These are phyloP conservation scores for Sabuloglossum arenarium DNA, from an alignment of 495 filamentous ascomycete genomes.

Conservation along the genomic window DNA sequence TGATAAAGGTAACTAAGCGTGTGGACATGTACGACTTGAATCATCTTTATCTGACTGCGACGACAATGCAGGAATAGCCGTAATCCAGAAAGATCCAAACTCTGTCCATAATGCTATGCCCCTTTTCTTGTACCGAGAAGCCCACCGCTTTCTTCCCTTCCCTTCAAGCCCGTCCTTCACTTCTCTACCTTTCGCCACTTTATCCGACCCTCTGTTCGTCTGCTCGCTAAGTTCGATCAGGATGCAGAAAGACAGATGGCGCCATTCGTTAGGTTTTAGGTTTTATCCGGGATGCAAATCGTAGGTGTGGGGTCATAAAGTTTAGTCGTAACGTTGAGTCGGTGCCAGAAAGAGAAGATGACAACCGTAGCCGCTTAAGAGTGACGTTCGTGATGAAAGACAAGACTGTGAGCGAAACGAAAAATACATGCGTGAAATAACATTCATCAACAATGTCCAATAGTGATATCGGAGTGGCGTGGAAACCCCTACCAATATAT, in stretches of 20 bases:
- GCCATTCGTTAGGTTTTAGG: constrained; percentile 7
- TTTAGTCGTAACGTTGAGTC: constrained; percentile 2
- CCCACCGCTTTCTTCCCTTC: constrained; percentile 2
- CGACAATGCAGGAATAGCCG: neutral
- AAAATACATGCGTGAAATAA: neutral
- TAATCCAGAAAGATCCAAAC: neutral
- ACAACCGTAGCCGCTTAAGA: constrained; percentile 10
- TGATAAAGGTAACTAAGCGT: neutral
- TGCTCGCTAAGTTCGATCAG: constrained; percentile 5
- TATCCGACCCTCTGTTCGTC: constrained; percentile 2
- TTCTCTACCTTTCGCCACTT: constrained; percentile 5
- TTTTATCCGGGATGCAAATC: constrained; percentile 13
- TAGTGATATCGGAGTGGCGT: constrained; percentile 1
- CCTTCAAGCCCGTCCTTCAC: constrained; percentile 4
- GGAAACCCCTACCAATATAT: neutral
- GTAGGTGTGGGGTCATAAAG: constrained; percentile 15
- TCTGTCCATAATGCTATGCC: neutral
- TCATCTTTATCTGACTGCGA: neutral
- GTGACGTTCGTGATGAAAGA: constrained; percentile 7
- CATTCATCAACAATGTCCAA: constrained; percentile 9
- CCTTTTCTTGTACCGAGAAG: constrained; percentile 1
- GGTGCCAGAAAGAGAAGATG: constrained; percentile 10
- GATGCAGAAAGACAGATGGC: constrained; percentile 3
- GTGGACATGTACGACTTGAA: neutral
- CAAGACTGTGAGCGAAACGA: neutral